These are phyloP conservation scores for Jackrogersella multiformis DNA, from an alignment of 495 filamentous ascomycete genomes.

Conservation along the genomic window DNA sequence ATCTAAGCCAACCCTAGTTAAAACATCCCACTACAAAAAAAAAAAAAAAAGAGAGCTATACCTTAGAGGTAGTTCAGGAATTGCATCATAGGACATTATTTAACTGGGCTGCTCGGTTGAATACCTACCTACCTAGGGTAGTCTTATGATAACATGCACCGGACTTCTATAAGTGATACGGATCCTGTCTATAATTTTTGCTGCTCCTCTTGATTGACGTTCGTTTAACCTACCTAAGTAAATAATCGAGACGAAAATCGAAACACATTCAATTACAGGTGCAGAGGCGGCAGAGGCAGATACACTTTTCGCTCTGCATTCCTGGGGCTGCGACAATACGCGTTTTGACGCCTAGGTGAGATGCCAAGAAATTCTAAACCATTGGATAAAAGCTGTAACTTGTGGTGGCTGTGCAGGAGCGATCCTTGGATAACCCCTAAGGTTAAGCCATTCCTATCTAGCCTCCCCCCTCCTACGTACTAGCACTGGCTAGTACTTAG, in stretches of 20 bases:
- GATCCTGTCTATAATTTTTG: not conserved
- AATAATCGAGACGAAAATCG: not conserved
- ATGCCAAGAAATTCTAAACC: not conserved
- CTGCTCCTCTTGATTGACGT: not conserved
- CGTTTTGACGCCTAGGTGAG: slow-evolving; percentile 1
- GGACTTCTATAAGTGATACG: not conserved
- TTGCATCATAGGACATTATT: slow-evolving; percentile 5
- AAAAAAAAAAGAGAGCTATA: too few relatives aligned
- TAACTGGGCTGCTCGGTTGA: too few relatives aligned
- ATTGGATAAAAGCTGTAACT: not conserved
- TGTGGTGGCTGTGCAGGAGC: slow-evolving; percentile 4
- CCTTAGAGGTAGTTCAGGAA: too few relatives aligned
- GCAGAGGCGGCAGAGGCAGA: not conserved
- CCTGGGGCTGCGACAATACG: not conserved
- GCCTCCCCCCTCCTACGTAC: too few relatives aligned
- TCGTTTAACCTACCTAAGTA: not conserved
- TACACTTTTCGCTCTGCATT: slow-evolving; percentile 3
- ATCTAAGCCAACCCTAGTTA: not conserved
- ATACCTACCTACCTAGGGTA: too few relatives aligned
- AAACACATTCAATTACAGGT: not conserved
- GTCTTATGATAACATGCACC: not conserved
- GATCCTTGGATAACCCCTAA: not conserved
- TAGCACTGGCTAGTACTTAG: too few relatives aligned
- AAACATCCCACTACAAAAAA: slow-evolving; percentile 1
- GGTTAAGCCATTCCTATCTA: not conserved